Evolutionary conservation across 2,329 filamentous ascomycete species (phyloP), one percentile per base, ranked within the genome.

Genomic region (Neopestalotiopsis sp.): DNA sequence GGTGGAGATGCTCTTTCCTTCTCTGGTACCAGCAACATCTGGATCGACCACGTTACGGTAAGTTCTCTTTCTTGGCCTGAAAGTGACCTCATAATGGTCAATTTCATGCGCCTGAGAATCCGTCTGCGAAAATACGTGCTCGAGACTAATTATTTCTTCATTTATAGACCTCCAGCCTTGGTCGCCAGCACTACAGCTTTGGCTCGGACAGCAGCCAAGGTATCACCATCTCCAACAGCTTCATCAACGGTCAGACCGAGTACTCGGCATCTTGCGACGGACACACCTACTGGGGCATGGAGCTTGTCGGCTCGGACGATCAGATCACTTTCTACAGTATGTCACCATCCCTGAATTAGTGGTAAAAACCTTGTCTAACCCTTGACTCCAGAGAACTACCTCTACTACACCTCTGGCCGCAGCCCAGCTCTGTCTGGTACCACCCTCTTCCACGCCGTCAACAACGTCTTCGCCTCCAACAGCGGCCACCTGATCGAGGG

Each of bases 1-100:
- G 86, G 86, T 66, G 86, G 86, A 66, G 86, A 88, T 74, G 86
- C 83, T 56, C 85, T 89, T 7, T 42, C 59, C 4, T 40, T 61
- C 7, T 79, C 86, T 67, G 79, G 81, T 59, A 75, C 81, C n/a
- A 83, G 85, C 70, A 70, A 82, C 42, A 69, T 75, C 5, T 75
- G 74, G 74, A 74, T 75, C 30, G 73, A 75, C 34, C 74, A 75
- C 61, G 69, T 73, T 42, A 61, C 59, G 9, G 59, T 61, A 40
- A 28, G 59, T 61, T 3, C 14, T 17, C 13, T 9, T 52, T n/a
- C 45, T n/a, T 7, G 6, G 7, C n/a, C 45, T 10, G 17, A 17
- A 13, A 20, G n/a, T 14, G 5, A 5, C n/a, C 45, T 20, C 4
- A 17, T n/a, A 52, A 20, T 14, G 14, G 17, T 9, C 45, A 20